Evolutionary conservation across 352 stramenopile genomes (phyloP).

Genomic region (Phytophthora tubulina): DNA sequence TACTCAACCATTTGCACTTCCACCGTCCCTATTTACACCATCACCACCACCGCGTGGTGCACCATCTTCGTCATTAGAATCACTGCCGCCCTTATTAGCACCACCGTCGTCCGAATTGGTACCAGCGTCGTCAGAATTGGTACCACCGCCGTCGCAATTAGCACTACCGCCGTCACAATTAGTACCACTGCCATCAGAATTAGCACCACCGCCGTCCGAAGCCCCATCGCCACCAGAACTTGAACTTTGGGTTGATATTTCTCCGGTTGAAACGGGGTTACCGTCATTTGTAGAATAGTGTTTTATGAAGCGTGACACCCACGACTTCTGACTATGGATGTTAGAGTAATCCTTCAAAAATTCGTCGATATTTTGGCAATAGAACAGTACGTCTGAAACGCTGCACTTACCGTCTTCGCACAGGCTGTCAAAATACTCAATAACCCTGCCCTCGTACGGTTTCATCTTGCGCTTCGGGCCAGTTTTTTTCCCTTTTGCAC

Average conservation of each 20-base stretch:
- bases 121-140: neutral
- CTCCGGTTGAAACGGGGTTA: no score
- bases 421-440: neutral
- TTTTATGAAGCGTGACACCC: neutral
- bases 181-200: neutral
- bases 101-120: no score
- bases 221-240: neutral
- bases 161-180: neutral
- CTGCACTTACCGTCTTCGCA: neutral
- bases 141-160: neutral
- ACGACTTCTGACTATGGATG: neutral
- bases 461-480: neutral
- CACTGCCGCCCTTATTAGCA: no score
- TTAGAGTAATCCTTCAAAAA: neutral
- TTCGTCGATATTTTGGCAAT: slow-evolving; percentile 1
- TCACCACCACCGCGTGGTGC: no score
- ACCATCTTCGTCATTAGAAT: no score
- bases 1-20: no score
- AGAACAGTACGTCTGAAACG: neutral
- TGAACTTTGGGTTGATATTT: no score
- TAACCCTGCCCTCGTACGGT: neutral
- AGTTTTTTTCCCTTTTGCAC: no score
- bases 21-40: no score
- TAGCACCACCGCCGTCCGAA: neutral
- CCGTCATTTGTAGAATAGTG: neutral